Evolutionary conservation across 1,284 basidiomycete species (phyloP), one percentile per base, ranked within the genome.

Genomic region (Prillingera fragicola): DNA sequence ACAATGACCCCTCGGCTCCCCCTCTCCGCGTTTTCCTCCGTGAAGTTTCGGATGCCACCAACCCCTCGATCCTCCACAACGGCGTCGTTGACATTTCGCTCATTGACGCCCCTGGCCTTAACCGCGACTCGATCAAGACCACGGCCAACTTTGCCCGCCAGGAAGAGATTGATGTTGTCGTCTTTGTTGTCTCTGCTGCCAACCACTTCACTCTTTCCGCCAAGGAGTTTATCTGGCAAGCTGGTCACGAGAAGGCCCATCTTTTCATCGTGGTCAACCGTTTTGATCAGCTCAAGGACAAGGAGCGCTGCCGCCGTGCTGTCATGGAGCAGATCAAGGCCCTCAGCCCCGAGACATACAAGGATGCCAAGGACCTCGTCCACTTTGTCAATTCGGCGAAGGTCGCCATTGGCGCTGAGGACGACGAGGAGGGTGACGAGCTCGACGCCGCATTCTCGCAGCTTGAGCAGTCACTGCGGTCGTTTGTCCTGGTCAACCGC

Each of bases 151-250:
- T 98, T 63, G 82, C 92, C 15, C 87, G 90, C 25, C 94, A 98
- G 70, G 88, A 95, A 68, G 91, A 97, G 73, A 98, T 99, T 43
- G 95, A 99, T 65, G 94, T 99, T 22, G 83, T 99, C 45, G 92
- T 99, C 43, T 99, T 98, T 69, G 91, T 97, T 54, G 91, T 97
- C 37, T 91, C 87, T 1, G 91, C 95, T 7, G 94, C 97, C 74
- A 98, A 98, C 71, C 94, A 98, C 75, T 96, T 99, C 67, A 99
- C 95, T 0, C 78, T 96, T 7, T 94, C 89, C 1, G 87, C 90
- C 8, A 88, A 87, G 64, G 92, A 98, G 71, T 98, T 99, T 75
- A 78, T 99, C 33, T 81, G 77, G 76, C 90, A 83, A 59, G 92
- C 95, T 1, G 87, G 85, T 71, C 86, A 91, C 63, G 95, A 98